Conservation (phyloP, 768 basidiomycete species). For the Lactifluus volemus region DNA sequence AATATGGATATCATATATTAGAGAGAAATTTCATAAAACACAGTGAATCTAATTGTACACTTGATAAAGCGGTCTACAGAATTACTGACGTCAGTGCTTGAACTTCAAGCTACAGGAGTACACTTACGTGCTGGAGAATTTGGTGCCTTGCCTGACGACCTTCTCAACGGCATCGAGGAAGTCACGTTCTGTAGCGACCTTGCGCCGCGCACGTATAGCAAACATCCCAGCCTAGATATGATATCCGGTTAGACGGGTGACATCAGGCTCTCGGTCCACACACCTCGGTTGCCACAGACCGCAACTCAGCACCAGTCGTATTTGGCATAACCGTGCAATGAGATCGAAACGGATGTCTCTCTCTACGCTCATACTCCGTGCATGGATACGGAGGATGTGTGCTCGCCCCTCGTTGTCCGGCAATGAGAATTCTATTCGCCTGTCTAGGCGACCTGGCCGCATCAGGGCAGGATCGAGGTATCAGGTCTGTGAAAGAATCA, state of each 20-base stretch:
- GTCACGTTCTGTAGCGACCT: slow-evolving; percentile 95
- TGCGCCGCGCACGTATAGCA: slow-evolving; percentile 92
- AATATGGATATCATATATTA: no score
- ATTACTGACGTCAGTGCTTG: slow-evolving; percentile 6
- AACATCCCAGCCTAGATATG: slow-evolving; percentile 90
- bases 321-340: slow-evolving; percentile 96
- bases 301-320: slow-evolving; percentile 96
- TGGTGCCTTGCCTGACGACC: slow-evolving; percentile 94
- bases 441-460: slow-evolving; percentile 91
- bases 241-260: slow-evolving; percentile 6
- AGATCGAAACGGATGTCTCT: slow-evolving; percentile 96
- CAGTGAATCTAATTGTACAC: slow-evolving; percentile 70
- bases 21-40: not conserved
- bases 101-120: not conserved
- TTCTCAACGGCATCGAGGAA: slow-evolving; percentile 98
- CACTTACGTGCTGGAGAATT: slow-evolving; percentile 93
- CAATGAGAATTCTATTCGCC: slow-evolving; percentile 92
- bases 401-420: slow-evolving; percentile 95
- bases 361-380: slow-evolving; percentile 96
- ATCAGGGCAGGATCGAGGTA: slow-evolving; percentile 96
- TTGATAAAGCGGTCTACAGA: slow-evolving; percentile 72
- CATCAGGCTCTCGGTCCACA: slow-evolving; percentile 14
- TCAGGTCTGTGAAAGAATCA: slow-evolving; percentile 61
- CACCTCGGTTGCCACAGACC: slow-evolving; percentile 95
- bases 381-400: slow-evolving; percentile 95